These are phyloP conservation scores for Prototheca wickerhamii DNA, from an alignment of 163 green algal species.

Conservation along the genomic window DNA sequence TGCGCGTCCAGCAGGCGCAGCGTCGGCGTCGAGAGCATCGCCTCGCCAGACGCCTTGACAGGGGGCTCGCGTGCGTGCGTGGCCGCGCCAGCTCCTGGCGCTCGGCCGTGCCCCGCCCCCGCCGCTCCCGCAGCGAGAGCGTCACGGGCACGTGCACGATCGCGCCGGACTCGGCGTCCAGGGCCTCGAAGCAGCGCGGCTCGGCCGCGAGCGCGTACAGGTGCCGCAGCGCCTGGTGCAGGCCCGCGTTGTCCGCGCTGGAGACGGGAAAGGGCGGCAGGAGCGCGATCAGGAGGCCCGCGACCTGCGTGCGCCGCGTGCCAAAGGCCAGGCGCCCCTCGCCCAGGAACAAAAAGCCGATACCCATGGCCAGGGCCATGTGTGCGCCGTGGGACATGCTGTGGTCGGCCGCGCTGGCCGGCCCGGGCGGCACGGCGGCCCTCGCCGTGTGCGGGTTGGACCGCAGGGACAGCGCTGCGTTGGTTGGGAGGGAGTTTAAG, in stretches of 20 bases:
- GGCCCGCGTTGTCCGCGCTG: slow-evolving; percentile 75
- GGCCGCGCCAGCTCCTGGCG: too few relatives aligned
- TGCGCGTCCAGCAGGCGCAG: background rate
- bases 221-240: slow-evolving; percentile 89
- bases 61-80: too few relatives aligned
- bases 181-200: slow-evolving; percentile 61
- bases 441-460: slow-evolving; percentile 2
- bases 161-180: slow-evolving; percentile 68
- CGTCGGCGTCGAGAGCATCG: background rate
- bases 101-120: background rate
- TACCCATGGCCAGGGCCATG: slow-evolving; percentile 70
- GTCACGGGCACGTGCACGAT: slow-evolving; percentile 64
- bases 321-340: slow-evolving; percentile 64
- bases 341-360: slow-evolving; percentile 88
- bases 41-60: too few relatives aligned
- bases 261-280: slow-evolving; percentile 70
- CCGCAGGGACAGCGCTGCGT: slow-evolving; percentile 31
- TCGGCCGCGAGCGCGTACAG: slow-evolving; percentile 87
- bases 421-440: slow-evolving; percentile 12
- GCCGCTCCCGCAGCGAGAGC: slow-evolving; percentile 16
- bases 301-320: slow-evolving; percentile 54
- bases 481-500: background rate
- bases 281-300: slow-evolving; percentile 79
- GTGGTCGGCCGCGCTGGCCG: slow-evolving; percentile 8
- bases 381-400: slow-evolving; percentile 17